Percentiles rank a stretch among this genome's conserved stretches.
These are phyloP conservation scores for Huntiella decipiens DNA, from an alignment of 2,329 filamentous ascomycete species.

Conservation along the genomic window DNA sequence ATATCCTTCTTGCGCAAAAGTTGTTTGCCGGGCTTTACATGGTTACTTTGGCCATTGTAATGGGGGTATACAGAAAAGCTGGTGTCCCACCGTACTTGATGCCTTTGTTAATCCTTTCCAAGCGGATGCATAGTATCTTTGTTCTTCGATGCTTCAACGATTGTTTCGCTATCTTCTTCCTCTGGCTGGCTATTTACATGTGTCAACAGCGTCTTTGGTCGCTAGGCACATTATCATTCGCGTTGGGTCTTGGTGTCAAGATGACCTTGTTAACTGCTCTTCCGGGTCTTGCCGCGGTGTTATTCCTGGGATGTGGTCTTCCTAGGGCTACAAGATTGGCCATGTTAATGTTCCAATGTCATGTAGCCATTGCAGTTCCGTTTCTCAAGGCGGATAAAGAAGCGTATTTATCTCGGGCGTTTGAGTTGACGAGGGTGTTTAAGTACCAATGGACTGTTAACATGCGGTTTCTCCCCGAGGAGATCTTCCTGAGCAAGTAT, in stretches of 20 bases:
- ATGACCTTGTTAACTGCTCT: slow-evolving; percentile 77
- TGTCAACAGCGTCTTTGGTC: slow-evolving; percentile 62
- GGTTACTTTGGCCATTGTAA: slow-evolving; percentile 52
- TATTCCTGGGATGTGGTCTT: slow-evolving; percentile 56
- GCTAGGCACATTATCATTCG: slow-evolving; percentile 52
- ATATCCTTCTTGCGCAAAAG: slow-evolving; percentile 67
- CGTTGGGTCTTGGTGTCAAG: slow-evolving; percentile 72
- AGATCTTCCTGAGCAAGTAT: slow-evolving; percentile 47
- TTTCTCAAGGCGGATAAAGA: slow-evolving; percentile 47
- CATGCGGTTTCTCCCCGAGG: slow-evolving; percentile 86
- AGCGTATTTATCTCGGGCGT: slow-evolving; percentile 65
- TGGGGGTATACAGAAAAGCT: slow-evolving; percentile 62
- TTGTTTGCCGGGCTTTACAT: slow-evolving; percentile 71
- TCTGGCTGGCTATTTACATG: slow-evolving; percentile 64
- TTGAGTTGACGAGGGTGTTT: slow-evolving; percentile 81
- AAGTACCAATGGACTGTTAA: slow-evolving; percentile 98
- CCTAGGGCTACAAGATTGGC: slow-evolving; percentile 50
- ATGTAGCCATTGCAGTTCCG: slow-evolving; percentile 46
- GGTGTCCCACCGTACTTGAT: slow-evolving; percentile 75
- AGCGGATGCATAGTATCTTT: slow-evolving; percentile 85
- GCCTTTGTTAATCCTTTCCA: slow-evolving; percentile 69
- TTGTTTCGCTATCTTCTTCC: slow-evolving; percentile 64
- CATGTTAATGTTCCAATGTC: slow-evolving; percentile 56
- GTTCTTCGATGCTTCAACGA: slow-evolving; percentile 91
- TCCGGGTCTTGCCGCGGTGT: slow-evolving; percentile 58